Evolutionary conservation across 116 monocot species (phyloP).

Genomic region (Trichopus zeylanicus): DNA sequence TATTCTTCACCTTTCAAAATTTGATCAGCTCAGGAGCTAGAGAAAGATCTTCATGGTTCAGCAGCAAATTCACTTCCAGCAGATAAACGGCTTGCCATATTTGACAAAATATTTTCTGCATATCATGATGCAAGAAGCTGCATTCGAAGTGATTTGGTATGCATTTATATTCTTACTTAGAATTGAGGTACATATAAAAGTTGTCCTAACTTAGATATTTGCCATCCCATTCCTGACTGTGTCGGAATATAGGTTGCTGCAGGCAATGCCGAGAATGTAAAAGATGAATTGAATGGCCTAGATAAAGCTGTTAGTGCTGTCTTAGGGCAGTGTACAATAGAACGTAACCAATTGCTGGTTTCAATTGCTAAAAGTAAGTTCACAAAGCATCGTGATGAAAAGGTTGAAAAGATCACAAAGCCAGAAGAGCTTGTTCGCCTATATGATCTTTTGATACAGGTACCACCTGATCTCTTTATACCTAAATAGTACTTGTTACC

Average conservation of each 20-base stretch:
- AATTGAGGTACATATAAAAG: no score
- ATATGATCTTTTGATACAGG: constrained; percentile 96
- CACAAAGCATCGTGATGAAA: constrained; percentile 61
- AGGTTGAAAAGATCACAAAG: constrained; percentile 73
- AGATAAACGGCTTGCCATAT: constrained; percentile 80
- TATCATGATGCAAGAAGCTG: constrained; percentile 94
- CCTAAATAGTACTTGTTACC: background rate
- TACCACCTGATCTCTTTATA: constrained; percentile 2
- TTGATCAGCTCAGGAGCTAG: constrained; percentile 95
- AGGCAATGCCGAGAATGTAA: constrained; percentile 79
- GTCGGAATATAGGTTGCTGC: constrained; percentile 59
- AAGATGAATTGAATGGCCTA: constrained; percentile 93
- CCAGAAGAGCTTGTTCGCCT: constrained; percentile 97
- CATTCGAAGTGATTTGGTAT: constrained; percentile 92
- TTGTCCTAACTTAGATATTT: background rate
- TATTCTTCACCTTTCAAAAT: constrained; percentile 10
- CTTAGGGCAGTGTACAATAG: constrained; percentile 88
- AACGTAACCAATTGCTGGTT: constrained; percentile 78
- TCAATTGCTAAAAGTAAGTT: constrained; percentile 79
- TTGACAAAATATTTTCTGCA: constrained; percentile 96
- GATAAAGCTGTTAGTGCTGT: constrained; percentile 95
- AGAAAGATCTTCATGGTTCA: constrained; percentile 76
- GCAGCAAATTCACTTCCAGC: constrained; percentile 53
- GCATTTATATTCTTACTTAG: background rate
- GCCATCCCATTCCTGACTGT: background rate